Evolutionary conservation across 1,139 yeast species (phyloP), one percentile per base, ranked within the genome.

Genomic region (Debaryomycetaceae sp.): DNA sequence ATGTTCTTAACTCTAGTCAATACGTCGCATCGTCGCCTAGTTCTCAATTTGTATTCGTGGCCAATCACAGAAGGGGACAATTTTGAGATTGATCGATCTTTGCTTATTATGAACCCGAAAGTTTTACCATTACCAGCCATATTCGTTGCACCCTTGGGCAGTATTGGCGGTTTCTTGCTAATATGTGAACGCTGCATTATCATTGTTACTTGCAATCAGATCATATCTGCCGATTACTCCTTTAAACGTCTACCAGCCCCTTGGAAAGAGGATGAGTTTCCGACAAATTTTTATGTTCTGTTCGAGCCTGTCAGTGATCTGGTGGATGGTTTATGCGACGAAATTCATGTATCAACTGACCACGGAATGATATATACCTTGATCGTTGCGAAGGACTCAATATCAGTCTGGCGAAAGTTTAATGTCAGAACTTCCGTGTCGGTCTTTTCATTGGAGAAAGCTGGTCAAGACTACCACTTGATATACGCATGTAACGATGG

Each of bases 221-320:
- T 68, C 4, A 42, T 62, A n/a, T 64, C 73, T 2, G 74, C 68
- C 1, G 64, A 62, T 28, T 60, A 60, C 34, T 44, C 51, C 25
- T 67, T 66, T 35, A 32, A 39, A 3, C 35, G 44, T 2, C 31
- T 36, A 11, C 27, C 33, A 1, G 38, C 44, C 11, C 41, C 41
- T 3, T 41, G 45, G 45, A 28, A 30, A 18, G 29, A 23, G 2
- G 40, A 36, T 4, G 30, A 55, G 0, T 68, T 68, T 38, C 73
- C 74, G 3, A 62, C 70, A 0, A 42, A 47, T 19, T 59, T 31
- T 34, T 55, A 53, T 36, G 37, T 46, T 20, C 58, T 69, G 2
- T 37, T 33, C 11, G 15, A 22, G n/a, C 21, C 27, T 8, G 16
- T 28, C 13, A 25, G 16, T 10, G 26, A 14, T 5, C 25, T 23